Conservation (phyloP, 257 asterid genomes). For the Phtheirospermum japonicum region DNA sequence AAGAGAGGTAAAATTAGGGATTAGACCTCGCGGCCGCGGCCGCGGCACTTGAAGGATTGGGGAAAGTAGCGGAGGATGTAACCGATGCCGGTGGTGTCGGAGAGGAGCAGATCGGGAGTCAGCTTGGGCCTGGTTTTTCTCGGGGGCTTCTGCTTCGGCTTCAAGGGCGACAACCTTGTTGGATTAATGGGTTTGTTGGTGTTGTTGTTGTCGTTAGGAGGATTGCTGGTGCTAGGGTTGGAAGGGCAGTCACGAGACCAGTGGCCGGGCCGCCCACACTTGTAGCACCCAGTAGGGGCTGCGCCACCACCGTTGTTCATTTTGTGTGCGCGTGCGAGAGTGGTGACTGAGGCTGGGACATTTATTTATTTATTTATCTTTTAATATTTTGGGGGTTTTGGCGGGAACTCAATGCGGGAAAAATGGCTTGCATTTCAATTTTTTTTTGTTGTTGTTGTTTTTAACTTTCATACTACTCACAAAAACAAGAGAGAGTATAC, state of each 20-base stretch:
- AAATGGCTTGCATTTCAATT: no score
- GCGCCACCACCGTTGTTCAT: constrained; percentile 49
- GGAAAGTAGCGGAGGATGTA: constrained; percentile 86
- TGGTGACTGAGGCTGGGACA: background rate
- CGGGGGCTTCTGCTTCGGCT: constrained; percentile 50
- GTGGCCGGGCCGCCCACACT: constrained; percentile 96
- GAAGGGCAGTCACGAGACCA: constrained; percentile 97
- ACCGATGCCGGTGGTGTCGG: constrained; percentile 69
- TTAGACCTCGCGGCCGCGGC: constrained; percentile 86
- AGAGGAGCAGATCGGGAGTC: constrained; percentile 80
- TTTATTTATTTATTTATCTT: background rate
- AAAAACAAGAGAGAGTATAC: no score
- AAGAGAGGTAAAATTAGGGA: background rate
- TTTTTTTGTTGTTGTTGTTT: no score
- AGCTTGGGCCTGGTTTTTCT: constrained; percentile 67
- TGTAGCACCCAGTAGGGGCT: constrained; percentile 92
- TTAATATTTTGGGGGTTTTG: background rate
- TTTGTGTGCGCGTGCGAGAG: constrained; percentile 5
- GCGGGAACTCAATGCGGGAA: background rate
- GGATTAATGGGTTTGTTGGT: constrained; percentile 22
- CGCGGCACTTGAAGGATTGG: constrained; percentile 70
- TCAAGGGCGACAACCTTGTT: constrained; percentile 33
- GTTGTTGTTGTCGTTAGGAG: constrained; percentile 13
- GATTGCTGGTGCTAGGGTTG: constrained; percentile 31
- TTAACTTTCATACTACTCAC: no score